Percentiles rank a stretch among this genome's conserved stretches.
Conservation (phyloP, 495 filamentous ascomycete genomes). For the Cercophora newfieldiana region DNA sequence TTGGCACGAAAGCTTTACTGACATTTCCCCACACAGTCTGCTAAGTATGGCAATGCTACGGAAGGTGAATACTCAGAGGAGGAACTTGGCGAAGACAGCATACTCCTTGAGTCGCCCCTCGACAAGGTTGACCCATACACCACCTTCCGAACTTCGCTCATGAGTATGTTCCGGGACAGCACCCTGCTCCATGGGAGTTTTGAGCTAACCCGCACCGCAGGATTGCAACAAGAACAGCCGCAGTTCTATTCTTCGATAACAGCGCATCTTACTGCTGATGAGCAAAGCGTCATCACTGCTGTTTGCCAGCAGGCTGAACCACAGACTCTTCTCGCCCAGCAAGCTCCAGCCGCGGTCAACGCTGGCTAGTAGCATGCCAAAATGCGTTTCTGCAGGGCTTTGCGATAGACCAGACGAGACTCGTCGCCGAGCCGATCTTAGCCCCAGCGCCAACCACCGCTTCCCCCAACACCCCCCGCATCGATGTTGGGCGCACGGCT, state of each 20-base stretch:
- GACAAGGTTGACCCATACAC: slow-evolving; percentile 94
- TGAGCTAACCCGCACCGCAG: slow-evolving; percentile 50
- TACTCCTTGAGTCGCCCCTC: slow-evolving; percentile 86
- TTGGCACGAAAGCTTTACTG: slow-evolving; percentile 31
- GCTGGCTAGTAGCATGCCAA: neutral
- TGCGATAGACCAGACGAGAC: too few species aligned
- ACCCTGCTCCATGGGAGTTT: neutral
- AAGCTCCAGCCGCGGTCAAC: slow-evolving; percentile 1
- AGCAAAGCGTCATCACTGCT: slow-evolving; percentile 75
- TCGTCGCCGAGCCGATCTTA: too few species aligned
- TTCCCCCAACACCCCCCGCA: too few species aligned
- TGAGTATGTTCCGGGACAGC: slow-evolving; percentile 63
- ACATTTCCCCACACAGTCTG: slow-evolving; percentile 55
- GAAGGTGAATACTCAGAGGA: slow-evolving; percentile 69
- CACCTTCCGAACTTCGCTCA: slow-evolving; percentile 75
- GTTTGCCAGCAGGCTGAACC: slow-evolving; percentile 83
- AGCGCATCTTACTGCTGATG: slow-evolving; percentile 72
- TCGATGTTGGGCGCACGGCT: too few species aligned
- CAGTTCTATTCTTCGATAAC: slow-evolving; percentile 82
- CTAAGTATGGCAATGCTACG: slow-evolving; percentile 68
- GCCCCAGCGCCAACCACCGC: too few species aligned
- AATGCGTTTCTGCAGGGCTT: neutral
- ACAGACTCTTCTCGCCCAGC: slow-evolving; percentile 39
- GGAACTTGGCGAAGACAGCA: slow-evolving; percentile 89
- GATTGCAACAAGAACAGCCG: slow-evolving; percentile 85